Evolutionary conservation across 768 basidiomycete species (phyloP), one percentile per base, ranked within the genome.

Genomic region (Serendipita sp.): DNA sequence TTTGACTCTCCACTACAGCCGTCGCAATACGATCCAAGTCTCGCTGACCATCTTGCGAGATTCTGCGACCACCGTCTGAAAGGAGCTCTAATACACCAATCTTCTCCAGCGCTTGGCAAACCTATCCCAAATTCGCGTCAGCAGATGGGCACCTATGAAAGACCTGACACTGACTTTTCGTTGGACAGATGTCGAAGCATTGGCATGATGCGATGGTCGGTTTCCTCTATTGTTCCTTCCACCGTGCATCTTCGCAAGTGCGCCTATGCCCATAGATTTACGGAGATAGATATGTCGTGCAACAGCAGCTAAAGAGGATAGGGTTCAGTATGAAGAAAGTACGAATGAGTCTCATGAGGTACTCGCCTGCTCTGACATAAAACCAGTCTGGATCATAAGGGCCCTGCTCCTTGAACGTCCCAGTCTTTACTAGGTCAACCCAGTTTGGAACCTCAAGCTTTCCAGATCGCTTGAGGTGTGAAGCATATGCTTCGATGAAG

Each of bases 311-410:
- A 71, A 47, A 64, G 24, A 35, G 38, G 38, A 1, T 41, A 5
- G 38, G 7, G 13, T 5, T 13, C 7, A 41, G 5, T 41, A 3
- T 34, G 10, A 24, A 28, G 37, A 41, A 5, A 13, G 13, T 1
- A 5, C 5, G 13, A 13, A 41, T 41, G 38, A 41, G 35, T 7
- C 35, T 18, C 41, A 44, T 24, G 8, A 63, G 41, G 37, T 30
- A 82, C 85, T 74, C 73, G 96, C 94, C 94, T 78, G 95, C 90
- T 72, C 96, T 92, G 75, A 95, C 82, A 79, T 98, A 99, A 83
- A 86, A 99, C 96, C 96, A 99, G 77, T 99, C 96, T 47, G 92
- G 89, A 78, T 98, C 92, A 79, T 97, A 97, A 64, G 96, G 96
- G 64, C 94, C 95, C 67, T 96, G 90, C 79, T 99, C 96, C 78